Conservation (phyloP, 2,329 filamentous ascomycete genomes). For the Ophiostoma tasmaniense region DNA sequence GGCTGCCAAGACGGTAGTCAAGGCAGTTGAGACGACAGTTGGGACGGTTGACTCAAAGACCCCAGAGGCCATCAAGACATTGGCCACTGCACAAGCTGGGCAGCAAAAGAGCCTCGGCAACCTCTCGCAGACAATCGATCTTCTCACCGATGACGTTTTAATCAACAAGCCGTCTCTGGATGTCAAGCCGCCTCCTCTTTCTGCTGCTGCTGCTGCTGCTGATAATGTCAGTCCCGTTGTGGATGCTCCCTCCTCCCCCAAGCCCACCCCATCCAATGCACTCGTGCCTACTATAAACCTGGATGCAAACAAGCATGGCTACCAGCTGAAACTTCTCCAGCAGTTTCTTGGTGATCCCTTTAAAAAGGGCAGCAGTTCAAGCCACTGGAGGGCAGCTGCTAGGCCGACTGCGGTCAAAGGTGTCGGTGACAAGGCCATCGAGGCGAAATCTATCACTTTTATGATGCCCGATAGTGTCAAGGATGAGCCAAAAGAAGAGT, state of each 20-base stretch:
- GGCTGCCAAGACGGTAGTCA: too few species aligned
- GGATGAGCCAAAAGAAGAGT: background rate
- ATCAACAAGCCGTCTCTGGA: background rate
- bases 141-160: conserved; percentile 5
- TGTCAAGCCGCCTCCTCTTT: background rate
- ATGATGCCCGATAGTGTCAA: background rate
- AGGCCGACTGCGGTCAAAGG: background rate
- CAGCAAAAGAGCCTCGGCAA: background rate
- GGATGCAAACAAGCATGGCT: conserved; percentile 9
- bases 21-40: too few species aligned
- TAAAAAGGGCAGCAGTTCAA: background rate
- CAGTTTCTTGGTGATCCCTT: conserved; percentile 15
- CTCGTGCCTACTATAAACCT: background rate
- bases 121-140: background rate
- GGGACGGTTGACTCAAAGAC: too few species aligned
- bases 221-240: too few species aligned
- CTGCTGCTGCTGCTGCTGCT: background rate
- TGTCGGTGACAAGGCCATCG: too few species aligned
- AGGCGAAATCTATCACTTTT: background rate
- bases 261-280: background rate
- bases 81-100: background rate
- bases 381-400: background rate
- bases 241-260: background rate
- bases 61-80: background rate
- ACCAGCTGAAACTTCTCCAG: conserved; percentile 18